Evolutionary conservation across 352 stramenopile species (phyloP).

Genomic region (Aphanomyces astaci): DNA sequence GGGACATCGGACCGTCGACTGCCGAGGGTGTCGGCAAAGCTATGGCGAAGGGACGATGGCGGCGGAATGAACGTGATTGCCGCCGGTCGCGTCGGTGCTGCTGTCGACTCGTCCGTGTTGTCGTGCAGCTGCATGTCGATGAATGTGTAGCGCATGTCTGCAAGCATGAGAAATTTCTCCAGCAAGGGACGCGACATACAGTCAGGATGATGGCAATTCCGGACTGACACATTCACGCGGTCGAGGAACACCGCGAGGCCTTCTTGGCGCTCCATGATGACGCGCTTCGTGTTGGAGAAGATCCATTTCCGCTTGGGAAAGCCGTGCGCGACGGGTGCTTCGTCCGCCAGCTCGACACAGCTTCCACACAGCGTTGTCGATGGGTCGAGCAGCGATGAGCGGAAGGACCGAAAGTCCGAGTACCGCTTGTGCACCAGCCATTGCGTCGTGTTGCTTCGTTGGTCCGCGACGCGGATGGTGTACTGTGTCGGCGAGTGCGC

Average conservation of each 20-base stretch:
- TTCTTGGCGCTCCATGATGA: slow-evolving; percentile 61
- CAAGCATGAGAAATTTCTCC: slow-evolving; percentile 84
- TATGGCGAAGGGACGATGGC: background rate
- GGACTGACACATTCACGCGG: slow-evolving; percentile 62
- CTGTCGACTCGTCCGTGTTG: background rate
- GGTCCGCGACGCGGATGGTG: slow-evolving; percentile 75
- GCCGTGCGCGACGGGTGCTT: slow-evolving; percentile 61
- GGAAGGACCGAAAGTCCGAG: slow-evolving; percentile 76
- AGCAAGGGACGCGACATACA: slow-evolving; percentile 69
- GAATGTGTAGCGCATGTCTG: slow-evolving; percentile 85
- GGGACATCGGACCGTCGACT: background rate
- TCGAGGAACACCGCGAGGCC: slow-evolving; percentile 73
- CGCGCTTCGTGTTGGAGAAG: slow-evolving; percentile 58
- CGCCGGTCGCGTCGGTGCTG: background rate
- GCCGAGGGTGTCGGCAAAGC: background rate
- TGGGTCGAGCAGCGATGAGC: slow-evolving; percentile 43
- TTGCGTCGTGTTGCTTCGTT: slow-evolving; percentile 52
- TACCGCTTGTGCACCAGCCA: slow-evolving; percentile 82
- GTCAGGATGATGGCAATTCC: slow-evolving; percentile 58
- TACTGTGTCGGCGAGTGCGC: slow-evolving; percentile 76
- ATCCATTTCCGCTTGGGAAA: slow-evolving; percentile 73
- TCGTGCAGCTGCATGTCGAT: slow-evolving; percentile 42
- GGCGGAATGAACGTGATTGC: background rate
- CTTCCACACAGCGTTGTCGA: slow-evolving; percentile 54
- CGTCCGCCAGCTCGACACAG: slow-evolving; percentile 73